Percentiles rank a stretch among this genome's conserved stretches.
Conservation (phyloP, 352 stramenopile genomes). For the Poterioochromonas sp. region DNA sequence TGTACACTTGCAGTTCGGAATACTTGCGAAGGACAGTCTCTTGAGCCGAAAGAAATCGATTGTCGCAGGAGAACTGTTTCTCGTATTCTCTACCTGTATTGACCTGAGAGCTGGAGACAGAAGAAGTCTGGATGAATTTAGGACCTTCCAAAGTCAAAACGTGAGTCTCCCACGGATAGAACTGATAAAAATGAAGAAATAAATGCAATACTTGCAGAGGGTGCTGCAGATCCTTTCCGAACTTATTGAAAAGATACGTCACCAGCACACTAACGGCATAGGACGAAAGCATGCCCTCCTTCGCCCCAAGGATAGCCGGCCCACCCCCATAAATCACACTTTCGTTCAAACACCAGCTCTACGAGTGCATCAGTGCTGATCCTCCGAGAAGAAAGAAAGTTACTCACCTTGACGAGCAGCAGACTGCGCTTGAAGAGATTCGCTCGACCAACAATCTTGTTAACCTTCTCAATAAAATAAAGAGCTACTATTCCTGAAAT, state of each 20-base stretch:
- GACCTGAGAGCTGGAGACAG: neutral
- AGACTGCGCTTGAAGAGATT: slow-evolving; percentile 1
- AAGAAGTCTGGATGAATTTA: neutral
- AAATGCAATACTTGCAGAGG: neutral
- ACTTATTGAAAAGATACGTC: neutral
- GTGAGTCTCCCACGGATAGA: neutral
- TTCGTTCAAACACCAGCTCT: slow-evolving; percentile 11
- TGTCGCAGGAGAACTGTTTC: neutral
- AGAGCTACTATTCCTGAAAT: neutral
- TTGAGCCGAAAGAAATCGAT: neutral
- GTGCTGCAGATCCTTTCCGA: neutral
- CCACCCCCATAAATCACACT: neutral
- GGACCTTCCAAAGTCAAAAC: neutral
- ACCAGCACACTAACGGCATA: slow-evolving; percentile 9
- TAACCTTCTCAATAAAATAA: neutral
- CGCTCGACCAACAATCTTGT: neutral
- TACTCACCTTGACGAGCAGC: slow-evolving; percentile 21
- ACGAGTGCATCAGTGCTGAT: neutral
- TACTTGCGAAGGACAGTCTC: neutral
- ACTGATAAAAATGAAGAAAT: neutral
- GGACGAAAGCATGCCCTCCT: slow-evolving; percentile 25
- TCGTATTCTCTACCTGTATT: neutral
- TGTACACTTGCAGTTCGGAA: too few species aligned
- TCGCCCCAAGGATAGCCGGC: slow-evolving; percentile 18
- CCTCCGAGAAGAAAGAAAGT: neutral